Percentiles rank a stretch among this genome's conserved stretches.
Conservation (phyloP, 345 rosid genomes). For the Syzygium aqueum region DNA sequence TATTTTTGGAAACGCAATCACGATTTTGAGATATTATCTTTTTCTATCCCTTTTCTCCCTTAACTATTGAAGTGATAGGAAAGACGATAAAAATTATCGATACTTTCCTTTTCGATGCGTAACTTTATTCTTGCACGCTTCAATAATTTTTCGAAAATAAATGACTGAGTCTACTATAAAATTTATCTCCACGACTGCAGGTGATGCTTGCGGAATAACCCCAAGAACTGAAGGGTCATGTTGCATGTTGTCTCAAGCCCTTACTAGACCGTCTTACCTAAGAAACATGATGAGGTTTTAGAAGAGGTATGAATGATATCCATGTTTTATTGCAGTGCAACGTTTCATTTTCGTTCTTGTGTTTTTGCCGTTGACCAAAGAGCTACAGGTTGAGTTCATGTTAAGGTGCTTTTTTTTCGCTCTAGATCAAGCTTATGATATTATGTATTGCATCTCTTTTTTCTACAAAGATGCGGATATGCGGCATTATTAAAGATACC, state of each 20-base stretch:
- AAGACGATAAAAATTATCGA: neutral
- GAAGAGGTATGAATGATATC: neutral
- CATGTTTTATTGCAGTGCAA: neutral
- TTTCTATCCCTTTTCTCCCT: neutral
- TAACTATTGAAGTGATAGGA: neutral
- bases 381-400: too few species aligned
- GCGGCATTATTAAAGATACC: neutral
- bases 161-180: neutral
- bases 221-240: too few species aligned
- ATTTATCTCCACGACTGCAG: neutral
- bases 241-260: neutral
- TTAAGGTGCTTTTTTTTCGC: too few species aligned
- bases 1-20: neutral
- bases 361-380: too few species aligned
- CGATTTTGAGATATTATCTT: rapidly evolving
- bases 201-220: neutral
- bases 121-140: neutral
- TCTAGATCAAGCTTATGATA: neutral
- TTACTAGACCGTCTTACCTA: neutral
- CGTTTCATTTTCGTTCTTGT: too few species aligned
- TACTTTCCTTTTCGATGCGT: neutral
- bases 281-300: neutral
- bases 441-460: neutral
- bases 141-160: neutral
- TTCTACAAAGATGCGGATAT: neutral